Conservation (phyloP, 2,329 filamentous ascomycete species). For the Clonostachys solani region DNA sequence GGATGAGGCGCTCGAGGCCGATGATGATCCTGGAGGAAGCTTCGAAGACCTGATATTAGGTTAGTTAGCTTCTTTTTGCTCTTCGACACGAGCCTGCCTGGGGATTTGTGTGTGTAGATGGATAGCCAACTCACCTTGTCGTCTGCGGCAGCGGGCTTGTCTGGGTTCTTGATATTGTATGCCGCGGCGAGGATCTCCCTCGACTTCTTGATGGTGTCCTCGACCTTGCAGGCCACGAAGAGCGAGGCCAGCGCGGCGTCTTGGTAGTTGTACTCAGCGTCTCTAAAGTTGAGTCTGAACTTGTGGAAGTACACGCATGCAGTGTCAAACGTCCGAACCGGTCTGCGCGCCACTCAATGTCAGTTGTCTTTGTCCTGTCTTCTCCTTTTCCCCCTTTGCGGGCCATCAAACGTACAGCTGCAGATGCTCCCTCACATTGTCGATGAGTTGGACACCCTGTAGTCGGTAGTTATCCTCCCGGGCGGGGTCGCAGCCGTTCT, state of each 20-base stretch:
- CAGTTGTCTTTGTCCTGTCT: slow-evolving; percentile 20
- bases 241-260: slow-evolving; percentile 86
- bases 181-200: slow-evolving; percentile 87
- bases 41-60: slow-evolving; percentile 68
- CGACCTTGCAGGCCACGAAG: slow-evolving; percentile 93
- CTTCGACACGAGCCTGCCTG: background rate
- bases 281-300: slow-evolving; percentile 82
- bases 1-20: slow-evolving; percentile 84
- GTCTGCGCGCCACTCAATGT: slow-evolving; percentile 31
- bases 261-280: slow-evolving; percentile 78
- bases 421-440: slow-evolving; percentile 74
- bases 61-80: background rate
- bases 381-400: too few relatives aligned
- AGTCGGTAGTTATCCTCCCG: slow-evolving; percentile 78
- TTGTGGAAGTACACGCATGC: slow-evolving; percentile 92
- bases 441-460: slow-evolving; percentile 85
- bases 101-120: background rate
- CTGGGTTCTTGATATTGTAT: slow-evolving; percentile 74
- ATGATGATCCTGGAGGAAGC: slow-evolving; percentile 75
- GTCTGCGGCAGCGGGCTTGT: slow-evolving; percentile 69
- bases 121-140: slow-evolving; percentile 60
- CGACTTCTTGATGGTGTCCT: slow-evolving; percentile 97
- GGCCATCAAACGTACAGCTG: slow-evolving; percentile 46
- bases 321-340: slow-evolving; percentile 87
- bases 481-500: slow-evolving; percentile 67